A percentile compares a stretch with the other conserved stretches of the same genome.
Conservation (phyloP, 2,329 filamentous ascomycete genomes). For the Bipolaris bicolor region DNA sequence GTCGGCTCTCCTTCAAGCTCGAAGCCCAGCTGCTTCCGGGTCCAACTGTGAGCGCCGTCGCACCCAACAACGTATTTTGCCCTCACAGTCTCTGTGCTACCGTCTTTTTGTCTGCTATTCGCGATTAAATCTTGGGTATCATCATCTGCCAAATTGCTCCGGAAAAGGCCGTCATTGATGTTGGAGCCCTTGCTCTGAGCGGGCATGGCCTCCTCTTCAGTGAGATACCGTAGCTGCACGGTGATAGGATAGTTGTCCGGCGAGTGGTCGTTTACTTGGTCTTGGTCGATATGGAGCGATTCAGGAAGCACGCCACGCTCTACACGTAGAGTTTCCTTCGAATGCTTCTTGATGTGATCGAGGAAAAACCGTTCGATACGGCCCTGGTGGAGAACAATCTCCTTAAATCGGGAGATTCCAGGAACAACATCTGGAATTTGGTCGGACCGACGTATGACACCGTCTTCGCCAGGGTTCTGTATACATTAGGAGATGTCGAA, state of each 20-base stretch:
- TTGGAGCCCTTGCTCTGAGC: constrained; percentile 48
- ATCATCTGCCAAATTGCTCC: constrained; percentile 64
- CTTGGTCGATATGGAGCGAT: constrained; percentile 61
- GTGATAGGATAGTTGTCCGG: constrained; percentile 63
- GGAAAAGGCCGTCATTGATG: constrained; percentile 61
- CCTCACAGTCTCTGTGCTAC: constrained; percentile 53
- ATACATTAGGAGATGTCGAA: background rate
- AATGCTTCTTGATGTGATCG: constrained; percentile 63
- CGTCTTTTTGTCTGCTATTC: constrained; percentile 47
- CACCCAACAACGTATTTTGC: constrained; percentile 71
- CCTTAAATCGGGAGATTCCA: constrained; percentile 67
- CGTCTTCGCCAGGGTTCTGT: constrained; percentile 66
- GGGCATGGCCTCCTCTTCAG: constrained; percentile 64
- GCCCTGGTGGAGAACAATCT: constrained; percentile 73
- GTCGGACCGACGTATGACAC: constrained; percentile 63
- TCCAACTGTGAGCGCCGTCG: constrained; percentile 73
- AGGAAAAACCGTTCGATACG: constrained; percentile 72
- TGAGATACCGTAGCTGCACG: constrained; percentile 63
- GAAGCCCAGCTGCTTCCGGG: constrained; percentile 63
- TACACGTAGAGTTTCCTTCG: constrained; percentile 57
- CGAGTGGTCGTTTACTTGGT: constrained; percentile 55
- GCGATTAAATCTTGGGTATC: constrained; percentile 62
- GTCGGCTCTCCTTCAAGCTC: constrained; percentile 63
- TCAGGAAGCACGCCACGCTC: constrained; percentile 67
- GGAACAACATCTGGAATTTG: constrained; percentile 68